Evolutionary conservation across 2,329 filamentous ascomycete genomes (phyloP), one percentile per base, ranked within the genome.

Genomic region (Aspergillus jensenii): DNA sequence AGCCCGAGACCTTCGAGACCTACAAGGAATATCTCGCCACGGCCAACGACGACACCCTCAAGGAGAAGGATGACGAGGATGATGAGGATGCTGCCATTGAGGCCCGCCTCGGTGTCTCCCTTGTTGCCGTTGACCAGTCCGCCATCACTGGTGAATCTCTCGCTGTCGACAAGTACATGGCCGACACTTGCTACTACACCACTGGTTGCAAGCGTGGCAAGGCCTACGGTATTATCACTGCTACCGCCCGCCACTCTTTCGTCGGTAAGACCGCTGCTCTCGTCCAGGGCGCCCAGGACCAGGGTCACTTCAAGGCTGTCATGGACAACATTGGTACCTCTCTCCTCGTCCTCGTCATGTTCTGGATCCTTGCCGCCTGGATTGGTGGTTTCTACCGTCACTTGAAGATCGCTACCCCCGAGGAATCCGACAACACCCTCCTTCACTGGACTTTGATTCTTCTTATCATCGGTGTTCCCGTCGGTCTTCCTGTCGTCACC

Each of bases 201-300:
- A 91, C 89, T 63, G 88, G 89, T 68, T 91, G 89, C 82, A 91
- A 91, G 84, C 88, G 89, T 73, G 88, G 89, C 70, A 90, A 90
- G 79, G 86, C 87, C 60, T 91, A 88, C 74, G 87, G 82, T 69
- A 82, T 91, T 62, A 83, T 87, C 69, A 83, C 84, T 59, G 84
- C 86, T 64, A 85, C 86, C 62, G 89, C 89, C 56, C 85, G 83
- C 72, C 82, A 84, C 77, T 91, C 88, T 59, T 91, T 91, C 79
- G 88, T 91, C 74, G 89, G 89, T 78, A 86, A 85, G 74, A 91
- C 88, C 67, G 89, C 89, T 61, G 84, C 84, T 67, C 82, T 91
- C 52, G 88, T 91, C 51, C 85, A 90, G 78, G 88, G 88, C 65
- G 88, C 89, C 65, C 82, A 90, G 78, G 89, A 90, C 75, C 83